Conservation (phyloP, 2,329 filamentous ascomycete genomes). For the Tolypocladium capitatum region DNA sequence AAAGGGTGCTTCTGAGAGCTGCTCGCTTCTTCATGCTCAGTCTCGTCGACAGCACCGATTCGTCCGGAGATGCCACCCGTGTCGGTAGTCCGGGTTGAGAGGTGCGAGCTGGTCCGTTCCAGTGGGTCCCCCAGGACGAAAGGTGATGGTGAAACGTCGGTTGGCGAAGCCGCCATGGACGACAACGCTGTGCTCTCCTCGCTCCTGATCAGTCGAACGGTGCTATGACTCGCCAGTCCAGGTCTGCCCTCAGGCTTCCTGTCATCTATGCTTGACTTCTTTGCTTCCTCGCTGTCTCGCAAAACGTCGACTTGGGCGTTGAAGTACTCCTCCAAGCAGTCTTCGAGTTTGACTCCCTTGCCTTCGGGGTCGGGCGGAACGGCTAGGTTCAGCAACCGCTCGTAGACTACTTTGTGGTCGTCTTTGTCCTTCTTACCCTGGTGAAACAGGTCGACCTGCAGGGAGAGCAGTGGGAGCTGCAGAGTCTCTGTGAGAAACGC, state of each 20-base stretch:
- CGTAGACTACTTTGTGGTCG: slow-evolving; percentile 90
- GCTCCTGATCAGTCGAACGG: slow-evolving; percentile 19
- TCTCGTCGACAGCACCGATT: neutral
- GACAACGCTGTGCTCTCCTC: slow-evolving; percentile 20
- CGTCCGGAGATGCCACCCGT: neutral
- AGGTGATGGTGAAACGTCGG: slow-evolving; percentile 13
- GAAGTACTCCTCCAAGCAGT: slow-evolving; percentile 89
- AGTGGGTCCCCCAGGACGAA: neutral
- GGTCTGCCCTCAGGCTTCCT: slow-evolving; percentile 10
- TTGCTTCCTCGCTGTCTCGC: slow-evolving; percentile 51
- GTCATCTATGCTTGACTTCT: slow-evolving; percentile 22
- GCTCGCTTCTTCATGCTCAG: neutral
- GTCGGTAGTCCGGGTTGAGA: neutral
- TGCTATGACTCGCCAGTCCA: slow-evolving; percentile 15
- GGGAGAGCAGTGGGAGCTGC: slow-evolving; percentile 70
- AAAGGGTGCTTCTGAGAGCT: slow-evolving; percentile 5
- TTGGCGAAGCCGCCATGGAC: slow-evolving; percentile 18
- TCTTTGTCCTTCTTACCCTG: slow-evolving; percentile 74
- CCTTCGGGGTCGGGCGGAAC: slow-evolving; percentile 66
- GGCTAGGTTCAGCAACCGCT: slow-evolving; percentile 78
- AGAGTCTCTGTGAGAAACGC: slow-evolving; percentile 86
- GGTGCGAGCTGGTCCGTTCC: neutral
- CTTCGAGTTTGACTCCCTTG: slow-evolving; percentile 65
- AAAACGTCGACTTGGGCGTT: slow-evolving; percentile 86
- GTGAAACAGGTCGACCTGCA: slow-evolving; percentile 93